These are phyloP conservation scores for Thecaphora frezii DNA, from an alignment of 1,284 basidiomycete genomes.

Conservation along the genomic window DNA sequence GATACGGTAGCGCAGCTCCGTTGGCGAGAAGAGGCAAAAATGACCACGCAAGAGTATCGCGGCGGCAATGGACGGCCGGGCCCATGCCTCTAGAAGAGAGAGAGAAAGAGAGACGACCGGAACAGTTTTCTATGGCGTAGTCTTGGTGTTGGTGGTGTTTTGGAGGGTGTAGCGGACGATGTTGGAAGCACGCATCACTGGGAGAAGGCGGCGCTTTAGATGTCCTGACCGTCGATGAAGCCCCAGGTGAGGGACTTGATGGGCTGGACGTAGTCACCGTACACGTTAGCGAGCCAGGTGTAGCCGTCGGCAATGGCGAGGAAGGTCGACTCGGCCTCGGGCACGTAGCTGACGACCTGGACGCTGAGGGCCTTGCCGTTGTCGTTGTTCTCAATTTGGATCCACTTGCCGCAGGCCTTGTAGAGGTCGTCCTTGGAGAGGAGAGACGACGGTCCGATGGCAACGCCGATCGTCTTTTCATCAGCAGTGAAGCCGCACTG, in stretches of 20 bases:
- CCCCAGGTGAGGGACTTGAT: constrained; percentile 46
- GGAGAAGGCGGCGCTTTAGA: constrained; percentile 12
- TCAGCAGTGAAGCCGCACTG: constrained; percentile 24
- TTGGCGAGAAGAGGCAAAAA: no score
- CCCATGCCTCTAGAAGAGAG: no score
- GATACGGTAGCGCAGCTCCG: no score
- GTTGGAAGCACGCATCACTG: neutral
- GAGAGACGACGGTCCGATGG: constrained; percentile 32
- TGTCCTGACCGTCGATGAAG: constrained; percentile 41
- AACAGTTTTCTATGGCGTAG: no score
- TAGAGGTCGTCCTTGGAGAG: constrained; percentile 27
- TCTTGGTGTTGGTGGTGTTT: neutral
- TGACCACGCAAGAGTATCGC: no score
- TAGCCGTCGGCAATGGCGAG: constrained; percentile 38
- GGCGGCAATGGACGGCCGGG: no score
- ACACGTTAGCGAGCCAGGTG: constrained; percentile 23
- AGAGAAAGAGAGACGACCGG: constrained; percentile 1
- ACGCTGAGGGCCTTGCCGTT: constrained; percentile 45
- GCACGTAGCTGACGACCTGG: constrained; percentile 32
- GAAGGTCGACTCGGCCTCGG: constrained; percentile 19
- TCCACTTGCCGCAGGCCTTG: constrained; percentile 42
- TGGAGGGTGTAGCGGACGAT: neutral
- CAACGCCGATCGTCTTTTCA: constrained; percentile 28
- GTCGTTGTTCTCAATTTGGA: constrained; percentile 43
- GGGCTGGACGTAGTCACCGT: constrained; percentile 23